phyloP scores from a whole-genome alignment of 2,329 filamentous ascomycete species.

The Colletotrichum kahawae region DNA sequence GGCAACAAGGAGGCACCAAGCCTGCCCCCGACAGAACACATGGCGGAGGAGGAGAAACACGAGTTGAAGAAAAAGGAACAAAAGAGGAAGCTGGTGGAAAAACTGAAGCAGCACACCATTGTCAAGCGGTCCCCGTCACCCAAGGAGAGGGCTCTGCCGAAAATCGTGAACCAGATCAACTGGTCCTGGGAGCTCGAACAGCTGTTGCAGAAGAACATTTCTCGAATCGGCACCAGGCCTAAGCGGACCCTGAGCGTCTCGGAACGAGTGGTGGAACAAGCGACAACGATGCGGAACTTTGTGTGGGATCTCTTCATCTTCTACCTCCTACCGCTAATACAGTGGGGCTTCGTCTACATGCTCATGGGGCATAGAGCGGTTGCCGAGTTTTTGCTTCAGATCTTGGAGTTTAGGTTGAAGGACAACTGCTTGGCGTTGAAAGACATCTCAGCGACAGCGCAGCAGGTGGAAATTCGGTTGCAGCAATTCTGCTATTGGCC shows the following conservation, averaged over 20 bases:
- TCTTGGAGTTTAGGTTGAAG: constrained; percentile 85
- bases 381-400: constrained; percentile 77
- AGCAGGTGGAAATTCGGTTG: constrained; percentile 95
- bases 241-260: constrained; percentile 91
- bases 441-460: constrained; percentile 93
- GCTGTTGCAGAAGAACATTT: constrained; percentile 86
- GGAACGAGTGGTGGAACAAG: constrained; percentile 92
- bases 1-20: constrained; percentile 66
- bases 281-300: constrained; percentile 82
- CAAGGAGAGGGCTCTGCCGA: constrained; percentile 81
- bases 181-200: constrained; percentile 91
- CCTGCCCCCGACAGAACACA: constrained; percentile 46
- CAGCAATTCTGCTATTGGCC: constrained; percentile 99
- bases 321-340: constrained; percentile 80
- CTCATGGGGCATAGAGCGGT: constrained; percentile 81
- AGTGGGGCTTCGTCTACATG: constrained; percentile 74
- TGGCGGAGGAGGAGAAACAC: constrained; percentile 75
- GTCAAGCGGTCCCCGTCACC: constrained; percentile 75
- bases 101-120: constrained; percentile 88
- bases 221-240: constrained; percentile 79
- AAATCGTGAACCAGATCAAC: constrained; percentile 92
- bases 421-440: constrained; percentile 86
- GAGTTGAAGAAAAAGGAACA: constrained; percentile 62
- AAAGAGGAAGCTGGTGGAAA: constrained; percentile 75
- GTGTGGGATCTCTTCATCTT: constrained; percentile 74